Evolutionary conservation across 1,284 basidiomycete genomes (phyloP).

Genomic region (Cutaneotrichosporon sp.): DNA sequence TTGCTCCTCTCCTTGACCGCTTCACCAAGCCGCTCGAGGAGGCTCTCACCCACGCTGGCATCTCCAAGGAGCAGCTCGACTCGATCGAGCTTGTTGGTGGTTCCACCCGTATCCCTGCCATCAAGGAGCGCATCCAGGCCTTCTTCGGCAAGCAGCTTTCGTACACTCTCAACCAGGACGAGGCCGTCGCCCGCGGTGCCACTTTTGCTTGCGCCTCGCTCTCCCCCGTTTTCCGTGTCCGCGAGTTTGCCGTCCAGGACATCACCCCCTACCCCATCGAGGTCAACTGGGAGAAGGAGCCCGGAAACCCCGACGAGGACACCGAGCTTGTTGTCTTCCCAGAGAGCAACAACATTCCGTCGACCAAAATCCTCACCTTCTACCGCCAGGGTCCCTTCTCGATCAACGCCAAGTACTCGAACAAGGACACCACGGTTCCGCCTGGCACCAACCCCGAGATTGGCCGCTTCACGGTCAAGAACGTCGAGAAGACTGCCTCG

Average conservation of each 20-base stretch:
- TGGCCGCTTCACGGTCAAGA: conserved; percentile 70
- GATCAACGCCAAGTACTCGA: conserved; percentile 73
- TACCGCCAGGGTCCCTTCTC: conserved; percentile 80
- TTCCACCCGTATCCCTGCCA: conserved; percentile 62
- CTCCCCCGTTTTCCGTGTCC: conserved; percentile 90
- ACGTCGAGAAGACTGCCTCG: conserved; percentile 59
- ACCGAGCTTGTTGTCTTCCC: conserved; percentile 83
- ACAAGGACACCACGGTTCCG: conserved; percentile 60
- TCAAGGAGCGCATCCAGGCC: conserved; percentile 60
- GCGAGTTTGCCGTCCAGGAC: conserved; percentile 82
- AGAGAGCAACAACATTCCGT: conserved; percentile 72
- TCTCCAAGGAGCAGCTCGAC: conserved; percentile 59
- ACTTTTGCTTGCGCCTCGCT: conserved; percentile 92
- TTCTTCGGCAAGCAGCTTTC: conserved; percentile 69
- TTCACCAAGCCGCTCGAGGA: conserved; percentile 56
- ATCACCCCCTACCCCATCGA: conserved; percentile 79
- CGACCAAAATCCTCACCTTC: conserved; percentile 92
- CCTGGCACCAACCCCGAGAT: conserved; percentile 77
- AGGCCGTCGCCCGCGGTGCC: conserved; percentile 85
- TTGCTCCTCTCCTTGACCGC: conserved; percentile 54
- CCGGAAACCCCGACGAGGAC: conserved; percentile 75
- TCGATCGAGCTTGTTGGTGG: conserved; percentile 65
- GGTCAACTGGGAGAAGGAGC: conserved; percentile 71
- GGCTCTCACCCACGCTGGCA: conserved; percentile 58
- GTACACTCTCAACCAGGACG: conserved; percentile 90